Conservation (phyloP, 2,329 filamentous ascomycete genomes). For the Coleophoma crateriformis region DNA sequence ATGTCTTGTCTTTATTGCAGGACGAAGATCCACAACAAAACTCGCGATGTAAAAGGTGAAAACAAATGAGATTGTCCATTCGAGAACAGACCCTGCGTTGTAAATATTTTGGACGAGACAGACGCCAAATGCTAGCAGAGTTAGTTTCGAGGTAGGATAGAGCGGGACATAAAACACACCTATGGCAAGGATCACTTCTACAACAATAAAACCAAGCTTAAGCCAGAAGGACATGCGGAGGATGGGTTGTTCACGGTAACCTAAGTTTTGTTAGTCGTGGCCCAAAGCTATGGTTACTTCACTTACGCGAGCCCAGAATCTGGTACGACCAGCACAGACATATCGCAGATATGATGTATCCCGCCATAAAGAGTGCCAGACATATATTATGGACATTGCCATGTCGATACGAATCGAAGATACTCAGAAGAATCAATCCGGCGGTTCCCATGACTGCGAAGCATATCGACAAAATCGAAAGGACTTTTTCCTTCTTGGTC, state of each 20-base stretch:
- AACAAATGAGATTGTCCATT: constrained; percentile 74
- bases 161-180: constrained; percentile 17
- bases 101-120: constrained; percentile 41
- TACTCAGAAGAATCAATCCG: constrained; percentile 75
- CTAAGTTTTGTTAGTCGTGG: constrained; percentile 24
- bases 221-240: constrained; percentile 79
- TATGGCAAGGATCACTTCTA: constrained; percentile 70
- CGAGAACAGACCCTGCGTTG: constrained; percentile 71
- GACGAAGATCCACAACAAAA: constrained; percentile 82
- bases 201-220: constrained; percentile 77
- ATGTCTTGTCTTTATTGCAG: constrained; percentile 41
- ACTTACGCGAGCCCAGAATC: constrained; percentile 66
- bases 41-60: constrained; percentile 85
- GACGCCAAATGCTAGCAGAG: constrained; percentile 51
- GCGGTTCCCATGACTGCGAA: constrained; percentile 70
- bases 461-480: constrained; percentile 56
- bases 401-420: constrained; percentile 78
- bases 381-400: constrained; percentile 67
- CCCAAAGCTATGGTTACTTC: not conserved
- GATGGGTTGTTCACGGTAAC: constrained; percentile 69
- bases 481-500: constrained; percentile 54
- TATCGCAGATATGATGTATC: constrained; percentile 79
- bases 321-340: constrained; percentile 90
- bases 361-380: constrained; percentile 75
- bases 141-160: too few relatives aligned